Evolutionary conservation across 257 asterid genomes (phyloP), one percentile per base, ranked within the genome.

Genomic region (Agastache rugosa): DNA sequence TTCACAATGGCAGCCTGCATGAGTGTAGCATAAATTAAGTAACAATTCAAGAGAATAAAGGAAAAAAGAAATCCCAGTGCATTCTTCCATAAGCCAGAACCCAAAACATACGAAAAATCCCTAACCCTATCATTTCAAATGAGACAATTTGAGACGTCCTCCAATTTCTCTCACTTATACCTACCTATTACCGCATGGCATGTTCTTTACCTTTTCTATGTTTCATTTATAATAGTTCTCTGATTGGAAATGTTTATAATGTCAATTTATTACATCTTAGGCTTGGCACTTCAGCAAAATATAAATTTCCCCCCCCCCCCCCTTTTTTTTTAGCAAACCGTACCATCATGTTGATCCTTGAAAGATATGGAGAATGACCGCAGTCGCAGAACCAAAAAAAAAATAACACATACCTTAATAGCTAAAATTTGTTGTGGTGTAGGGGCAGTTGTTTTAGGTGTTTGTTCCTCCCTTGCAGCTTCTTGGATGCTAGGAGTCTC

Each of bases 1-100:
- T 92, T 95, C 77, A 88, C 90, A 77, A 95, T 95, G 74, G 99
- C 99, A 88, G 99, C 98, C 98, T 95, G 92, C 86, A 85, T 3
- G 71, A 62, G 64, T 67, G 72, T 34, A 70, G n/a, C 62, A 79
- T 37, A 74, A 12, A 39, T 6, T 19, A 53, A 37, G 60, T 61
- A 23, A 66, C 44, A 63, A 64, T 41, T 31, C 71, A 53, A 45
- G 20, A 59, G 11, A 77, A 54, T 3, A 54, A 73, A 47, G 50
- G 71, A 44, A 9, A 63, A 63, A 55, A 22, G 39, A 76, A 51
- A 23, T 48, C 41, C 20, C 25, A 48, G 14, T 48, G 56, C 35
- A 56, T 66, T 65, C 67, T 75, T 72, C 63, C 42, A 16, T 67
- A 63, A 12, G 39, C 20, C 56, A 67, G 47, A 47, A 19, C 29